Base-by-base conservation (phyloP, 768 basidiomycete species). In the Omphalotus guepiniiformis region DNA sequence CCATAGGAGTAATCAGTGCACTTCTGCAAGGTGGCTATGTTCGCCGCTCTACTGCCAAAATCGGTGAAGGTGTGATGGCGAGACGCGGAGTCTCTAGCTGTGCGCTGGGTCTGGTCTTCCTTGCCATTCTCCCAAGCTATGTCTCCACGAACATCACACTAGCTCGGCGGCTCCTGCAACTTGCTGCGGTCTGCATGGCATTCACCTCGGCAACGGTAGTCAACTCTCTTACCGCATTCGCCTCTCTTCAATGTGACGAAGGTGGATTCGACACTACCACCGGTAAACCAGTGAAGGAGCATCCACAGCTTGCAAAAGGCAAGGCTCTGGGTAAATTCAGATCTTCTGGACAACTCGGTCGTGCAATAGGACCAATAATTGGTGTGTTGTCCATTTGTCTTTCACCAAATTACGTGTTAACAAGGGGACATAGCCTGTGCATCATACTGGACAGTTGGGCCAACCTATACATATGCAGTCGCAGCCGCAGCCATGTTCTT, bases 151-250 rank as follows among this genome's bases (percentile, higher is more conserved):
- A 67, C 19, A 65, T 71, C 23, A 63, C 61, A 15, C 35, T 79
- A 23, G 76, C 78, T 9, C 70, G 79, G 55, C 73, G 68, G 29
- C 66, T 82, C 15, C 68, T 88, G 13, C 80, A 80, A 58, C 73
- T 66, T n/a, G 85, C 89, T 5, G 88, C 91, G 1, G 74, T 87
- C 4, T 88, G 85, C 58, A 75, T 97, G 67, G 92, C 93, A 3
- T 96, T 93, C 70, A 96, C 95, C 4, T 88, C 85, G 51, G 94
- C 95, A 4, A 96, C 93, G 1, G 94, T 96, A 41, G 95, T 99
- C 52, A 97, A 88, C 59, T 81, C 90, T 7, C 72, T 99, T 54
- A 99, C 93, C 29, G 84, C 93, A 21, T 82, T 85, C 53, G 95
- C 94, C 8, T 93, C 92, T 12, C 63, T 93, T 54, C 92, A 94